Conservation (phyloP, 2,329 filamentous ascomycete species). For the Xylaria sp. region DNA sequence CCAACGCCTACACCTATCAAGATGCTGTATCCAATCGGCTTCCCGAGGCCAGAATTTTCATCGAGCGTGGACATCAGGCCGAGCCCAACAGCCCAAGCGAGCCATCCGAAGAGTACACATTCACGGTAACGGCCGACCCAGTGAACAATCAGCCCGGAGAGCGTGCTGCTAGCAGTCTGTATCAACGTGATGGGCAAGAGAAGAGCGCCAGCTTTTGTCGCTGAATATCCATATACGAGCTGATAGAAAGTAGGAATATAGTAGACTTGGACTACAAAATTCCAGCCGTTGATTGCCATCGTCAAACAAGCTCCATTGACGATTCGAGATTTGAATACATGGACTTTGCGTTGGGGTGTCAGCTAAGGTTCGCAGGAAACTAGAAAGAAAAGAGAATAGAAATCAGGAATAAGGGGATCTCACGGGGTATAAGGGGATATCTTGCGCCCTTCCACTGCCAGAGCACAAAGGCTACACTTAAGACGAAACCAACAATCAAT, state of each 20-base stretch:
- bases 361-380: neutral
- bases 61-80: no score
- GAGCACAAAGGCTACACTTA: no score
- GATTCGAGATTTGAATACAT: constrained; percentile 59
- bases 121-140: constrained; percentile 59
- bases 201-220: constrained; percentile 50
- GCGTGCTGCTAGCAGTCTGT: constrained; percentile 53
- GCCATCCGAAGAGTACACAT: constrained; percentile 60
- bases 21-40: no score
- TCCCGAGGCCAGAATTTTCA: no score
- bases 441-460: constrained; percentile 57
- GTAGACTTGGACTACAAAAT: constrained; percentile 62
- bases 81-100: no score
- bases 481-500: no score
- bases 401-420: constrained; percentile 26
- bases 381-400: constrained; percentile 10
- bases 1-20: no score
- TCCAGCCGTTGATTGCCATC: constrained; percentile 65
- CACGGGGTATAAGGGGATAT: constrained; percentile 54
- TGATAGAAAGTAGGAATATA: constrained; percentile 55
- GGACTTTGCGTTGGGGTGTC: constrained; percentile 41
- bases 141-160: constrained; percentile 58
- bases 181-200: constrained; percentile 51
- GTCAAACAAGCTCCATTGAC: constrained; percentile 61
- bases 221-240: constrained; percentile 50